Percentiles rank a stretch among this genome's conserved stretches.
phyloP scores from a whole-genome alignment of 179 eudicot genomes.

The Silene noctiflora region DNA sequence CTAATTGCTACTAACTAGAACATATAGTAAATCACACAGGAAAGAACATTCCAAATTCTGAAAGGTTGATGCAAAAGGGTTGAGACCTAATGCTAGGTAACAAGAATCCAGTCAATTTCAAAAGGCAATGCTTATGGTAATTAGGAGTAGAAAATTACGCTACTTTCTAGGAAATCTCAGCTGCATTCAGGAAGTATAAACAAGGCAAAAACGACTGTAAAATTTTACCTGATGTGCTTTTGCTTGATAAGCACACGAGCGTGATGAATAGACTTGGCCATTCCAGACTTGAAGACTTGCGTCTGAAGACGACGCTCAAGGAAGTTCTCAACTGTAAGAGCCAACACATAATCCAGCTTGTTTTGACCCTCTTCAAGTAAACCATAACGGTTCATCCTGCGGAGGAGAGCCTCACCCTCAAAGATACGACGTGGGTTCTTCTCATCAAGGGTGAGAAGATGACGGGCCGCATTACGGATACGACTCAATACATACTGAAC shows the following conservation, averaged over 20 bases:
- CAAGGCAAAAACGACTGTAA: background rate
- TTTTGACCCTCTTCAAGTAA: constrained; percentile 73
- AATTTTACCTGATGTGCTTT: constrained; percentile 64
- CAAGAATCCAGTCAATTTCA: too few relatives aligned
- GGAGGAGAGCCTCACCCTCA: constrained; percentile 83
- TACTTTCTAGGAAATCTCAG: too few relatives aligned
- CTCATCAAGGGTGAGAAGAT: constrained; percentile 80
- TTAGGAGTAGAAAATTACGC: too few relatives aligned
- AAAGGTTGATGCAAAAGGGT: too few relatives aligned
- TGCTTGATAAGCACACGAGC: constrained; percentile 83
- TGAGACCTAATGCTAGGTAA: too few relatives aligned
- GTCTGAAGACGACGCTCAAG: constrained; percentile 84
- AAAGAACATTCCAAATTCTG: too few relatives aligned
- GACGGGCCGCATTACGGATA: constrained; percentile 72
- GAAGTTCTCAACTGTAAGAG: constrained; percentile 81
- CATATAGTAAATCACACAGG: background rate
- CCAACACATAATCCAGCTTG: constrained; percentile 89
- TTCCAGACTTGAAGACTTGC: constrained; percentile 77
- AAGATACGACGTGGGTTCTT: constrained; percentile 81
- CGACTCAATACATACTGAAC: constrained; percentile 79
- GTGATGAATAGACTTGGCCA: constrained; percentile 93
- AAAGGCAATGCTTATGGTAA: too few relatives aligned
- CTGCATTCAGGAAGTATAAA: background rate
- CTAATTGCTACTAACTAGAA: background rate
- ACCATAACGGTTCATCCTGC: constrained; percentile 77